Evolutionary conservation across 1,284 basidiomycete genomes (phyloP), one percentile per base, ranked within the genome.

Genomic region (Marasmius sp.): DNA sequence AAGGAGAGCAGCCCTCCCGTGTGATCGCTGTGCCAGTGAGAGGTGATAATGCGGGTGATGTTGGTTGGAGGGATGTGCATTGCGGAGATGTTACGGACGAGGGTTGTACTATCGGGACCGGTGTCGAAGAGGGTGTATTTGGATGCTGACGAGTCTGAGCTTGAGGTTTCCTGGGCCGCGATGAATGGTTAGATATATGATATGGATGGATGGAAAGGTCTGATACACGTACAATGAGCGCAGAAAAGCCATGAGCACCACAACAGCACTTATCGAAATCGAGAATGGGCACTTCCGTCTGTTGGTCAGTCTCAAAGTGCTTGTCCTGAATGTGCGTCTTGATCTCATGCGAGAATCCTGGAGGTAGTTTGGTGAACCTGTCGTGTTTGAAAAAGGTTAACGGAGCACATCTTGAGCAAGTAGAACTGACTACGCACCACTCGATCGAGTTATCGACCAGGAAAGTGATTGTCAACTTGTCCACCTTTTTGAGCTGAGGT

Each of bases 1-100:
- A 87, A 88, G 45, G 85, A 85, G 63, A 85, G 81, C 48, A 91
- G 75, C 7, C 90, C 87, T 58, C 89, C 91, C 14, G 90, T 91
- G 75, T 94, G 92, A 70, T 94, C 93, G 54, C 83, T 79, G 71
- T 94, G 92, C 92, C 92, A 94, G 71, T 94, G 93, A 0, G 90
- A 92, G 12, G 88, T 81, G 20, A 93, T 77, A 47, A 93, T 77
- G 34, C 86, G 82, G 47, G 86, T 83, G 63, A 94, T 80, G 48
- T 77, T 72, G 38, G 80, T 75, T 6, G 85, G 72, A 4, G 82
- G 81, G 1, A 85, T 71, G 20, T 85, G 77, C 79, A 94, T 81
- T 1, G 87, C 83, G 7, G 74, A 72, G 27, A 88, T 73, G 71
- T 94, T 94, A 58, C 91, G 85, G 34, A 86, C 81, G 65, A 94